Evolutionary conservation across 2,329 filamentous ascomycete species (phyloP).

Genomic region (Sporothrix mexicana): DNA sequence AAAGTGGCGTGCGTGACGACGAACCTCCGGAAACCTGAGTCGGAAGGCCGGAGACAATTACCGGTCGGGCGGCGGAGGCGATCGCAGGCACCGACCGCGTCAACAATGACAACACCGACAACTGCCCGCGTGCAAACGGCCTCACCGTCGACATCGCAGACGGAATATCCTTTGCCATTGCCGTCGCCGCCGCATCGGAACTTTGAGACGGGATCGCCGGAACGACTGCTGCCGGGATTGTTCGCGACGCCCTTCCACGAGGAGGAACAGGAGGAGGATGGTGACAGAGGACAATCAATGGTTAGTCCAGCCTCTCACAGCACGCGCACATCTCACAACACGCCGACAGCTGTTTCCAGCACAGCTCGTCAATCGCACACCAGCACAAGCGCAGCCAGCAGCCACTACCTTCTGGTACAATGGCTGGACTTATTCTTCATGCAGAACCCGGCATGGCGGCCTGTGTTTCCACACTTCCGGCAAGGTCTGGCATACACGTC

Average conservation of each 20-base stretch:
- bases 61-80: constrained; percentile 26
- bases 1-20: constrained; percentile 29
- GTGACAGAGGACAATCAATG: neutral
- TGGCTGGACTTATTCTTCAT: constrained; percentile 34
- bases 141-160: neutral
- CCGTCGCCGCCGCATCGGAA: neutral
- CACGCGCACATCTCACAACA: neutral
- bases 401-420: constrained; percentile 29
- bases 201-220: neutral
- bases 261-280: neutral
- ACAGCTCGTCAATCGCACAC: neutral
- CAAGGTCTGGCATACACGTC: constrained; percentile 27
- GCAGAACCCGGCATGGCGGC: constrained; percentile 29
- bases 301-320: neutral
- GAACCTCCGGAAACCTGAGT: constrained; percentile 26
- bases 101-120: neutral
- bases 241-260: constrained; percentile 23
- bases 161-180: neutral
- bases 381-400: constrained; percentile 14
- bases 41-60: constrained; percentile 10
- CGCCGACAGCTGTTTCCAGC: neutral
- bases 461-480: constrained; percentile 30
- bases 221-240: neutral
- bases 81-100: neutral
- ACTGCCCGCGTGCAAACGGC: neutral